phyloP scores from a whole-genome alignment of 2,329 filamentous ascomycete genomes.

The Aspergillus caelatus region DNA sequence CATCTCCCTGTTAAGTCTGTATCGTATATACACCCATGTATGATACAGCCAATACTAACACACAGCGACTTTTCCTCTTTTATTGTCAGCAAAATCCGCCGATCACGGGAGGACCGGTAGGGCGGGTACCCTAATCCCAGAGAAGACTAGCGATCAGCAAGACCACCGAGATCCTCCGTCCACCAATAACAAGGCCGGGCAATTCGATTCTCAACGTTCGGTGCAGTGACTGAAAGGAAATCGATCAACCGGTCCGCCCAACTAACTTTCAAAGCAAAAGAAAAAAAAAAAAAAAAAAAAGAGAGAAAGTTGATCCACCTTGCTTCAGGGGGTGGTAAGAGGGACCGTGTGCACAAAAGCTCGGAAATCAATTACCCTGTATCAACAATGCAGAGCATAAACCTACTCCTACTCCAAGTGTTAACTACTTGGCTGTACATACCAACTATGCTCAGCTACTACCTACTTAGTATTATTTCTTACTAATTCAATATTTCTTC shows the following conservation, averaged over 20 bases:
- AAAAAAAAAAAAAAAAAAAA: too few species aligned
- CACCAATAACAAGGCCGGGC: slow-evolving; percentile 13
- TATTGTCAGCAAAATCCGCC: not conserved
- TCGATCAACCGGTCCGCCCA: slow-evolving; percentile 12
- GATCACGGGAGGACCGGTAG: slow-evolving; percentile 26
- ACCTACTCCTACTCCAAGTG: too few species aligned
- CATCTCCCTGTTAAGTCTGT: not conserved
- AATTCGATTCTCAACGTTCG: slow-evolving; percentile 20
- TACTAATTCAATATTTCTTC: too few species aligned
- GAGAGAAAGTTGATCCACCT: not conserved
- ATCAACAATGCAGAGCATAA: too few species aligned
- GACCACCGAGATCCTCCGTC: slow-evolving; percentile 22
- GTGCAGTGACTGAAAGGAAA: slow-evolving; percentile 5
- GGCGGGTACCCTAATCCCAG: slow-evolving; percentile 20
- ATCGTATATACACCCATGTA: too few species aligned
- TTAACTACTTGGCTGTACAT: too few species aligned
- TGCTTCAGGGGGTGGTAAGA: not conserved
- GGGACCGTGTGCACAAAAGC: not conserved
- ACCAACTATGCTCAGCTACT: too few species aligned
- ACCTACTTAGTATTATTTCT: too few species aligned
- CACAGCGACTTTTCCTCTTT: too few species aligned
- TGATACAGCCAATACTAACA: too few species aligned
- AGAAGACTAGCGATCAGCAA: slow-evolving; percentile 12
- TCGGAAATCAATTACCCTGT: not conserved
- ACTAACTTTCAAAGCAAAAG: not conserved